Evolutionary conservation across 441 rosid genomes (phyloP).

Genomic region (Metrosideros polymorpha): DNA sequence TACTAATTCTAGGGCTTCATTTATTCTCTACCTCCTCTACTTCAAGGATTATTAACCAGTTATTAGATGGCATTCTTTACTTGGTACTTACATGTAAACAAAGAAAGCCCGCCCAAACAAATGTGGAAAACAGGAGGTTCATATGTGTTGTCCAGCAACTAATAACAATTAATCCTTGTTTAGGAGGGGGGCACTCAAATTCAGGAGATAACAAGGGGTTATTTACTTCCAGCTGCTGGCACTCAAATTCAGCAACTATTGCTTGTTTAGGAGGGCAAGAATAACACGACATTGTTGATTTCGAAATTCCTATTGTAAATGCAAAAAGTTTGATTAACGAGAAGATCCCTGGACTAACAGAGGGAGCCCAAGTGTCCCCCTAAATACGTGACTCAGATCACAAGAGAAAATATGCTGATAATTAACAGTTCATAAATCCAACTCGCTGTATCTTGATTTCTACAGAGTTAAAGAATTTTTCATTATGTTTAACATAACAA

Average conservation of each 20-base stretch:
- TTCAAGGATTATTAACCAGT: not conserved
- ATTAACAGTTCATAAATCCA: not conserved
- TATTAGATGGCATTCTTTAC: not conserved
- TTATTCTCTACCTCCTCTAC: not conserved
- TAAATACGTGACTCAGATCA: no score
- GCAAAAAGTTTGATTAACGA: not conserved
- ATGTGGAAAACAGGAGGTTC: not conserved
- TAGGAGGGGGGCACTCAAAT: not conserved
- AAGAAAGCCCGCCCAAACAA: not conserved
- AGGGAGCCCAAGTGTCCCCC: not conserved
- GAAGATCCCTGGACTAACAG: not conserved
- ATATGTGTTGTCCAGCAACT: not conserved
- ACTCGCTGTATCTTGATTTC: not conserved
- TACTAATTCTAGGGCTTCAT: not conserved
- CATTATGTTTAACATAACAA: not conserved
- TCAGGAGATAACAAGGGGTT: not conserved
- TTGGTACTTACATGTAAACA: not conserved
- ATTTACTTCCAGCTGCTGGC: not conserved
- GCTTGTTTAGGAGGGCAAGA: not conserved
- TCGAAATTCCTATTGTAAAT: not conserved
- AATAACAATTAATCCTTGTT: not conserved
- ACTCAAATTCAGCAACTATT: not conserved
- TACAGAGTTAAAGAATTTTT: not conserved
- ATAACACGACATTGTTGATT: not conserved
- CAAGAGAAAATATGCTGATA: not conserved